A percentile compares a stretch with the other conserved stretches of the same genome.
phyloP scores from a whole-genome alignment of 805 yeast genomes.

The Candida anglica region DNA sequence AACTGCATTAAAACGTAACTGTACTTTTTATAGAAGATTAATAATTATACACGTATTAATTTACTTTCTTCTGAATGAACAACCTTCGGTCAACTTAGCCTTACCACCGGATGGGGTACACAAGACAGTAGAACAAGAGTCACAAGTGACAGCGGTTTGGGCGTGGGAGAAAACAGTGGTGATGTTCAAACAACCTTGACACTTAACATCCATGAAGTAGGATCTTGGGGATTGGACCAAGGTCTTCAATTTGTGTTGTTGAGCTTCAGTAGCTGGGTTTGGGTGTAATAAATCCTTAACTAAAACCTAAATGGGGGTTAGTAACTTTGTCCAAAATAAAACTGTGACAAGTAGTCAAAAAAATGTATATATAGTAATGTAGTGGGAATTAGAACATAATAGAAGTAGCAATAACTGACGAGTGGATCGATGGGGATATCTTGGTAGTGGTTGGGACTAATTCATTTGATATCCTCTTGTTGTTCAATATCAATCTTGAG shows the following conservation, averaged over 20 bases:
- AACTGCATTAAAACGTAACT: neutral
- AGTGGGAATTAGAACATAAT: too few relatives aligned
- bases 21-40: neutral
- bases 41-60: constrained; percentile 2
- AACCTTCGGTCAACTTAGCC: constrained; percentile 99
- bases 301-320: constrained; percentile 81
- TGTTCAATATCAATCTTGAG: too few relatives aligned
- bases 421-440: too few relatives aligned
- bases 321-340: too few relatives aligned
- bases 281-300: constrained; percentile 99
- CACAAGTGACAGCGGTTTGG: constrained; percentile 99
- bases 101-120: constrained; percentile 99
- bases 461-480: too few relatives aligned
- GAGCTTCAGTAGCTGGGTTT: constrained; percentile 92
- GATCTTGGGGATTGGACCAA: constrained; percentile 98
- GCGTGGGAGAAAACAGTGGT: constrained; percentile 99
- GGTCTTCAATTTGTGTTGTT: constrained; percentile 95
- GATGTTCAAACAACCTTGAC: constrained; percentile 99
- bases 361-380: too few relatives aligned
- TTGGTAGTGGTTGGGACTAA: too few relatives aligned
- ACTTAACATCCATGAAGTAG: constrained; percentile 99
- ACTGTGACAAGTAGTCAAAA: too few relatives aligned
- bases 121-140: constrained; percentile 95
- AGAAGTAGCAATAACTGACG: too few relatives aligned
- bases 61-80: constrained; percentile 98